phyloP scores from a whole-genome alignment of 2,329 filamentous ascomycete species.

The Penicillium sp. region DNA sequence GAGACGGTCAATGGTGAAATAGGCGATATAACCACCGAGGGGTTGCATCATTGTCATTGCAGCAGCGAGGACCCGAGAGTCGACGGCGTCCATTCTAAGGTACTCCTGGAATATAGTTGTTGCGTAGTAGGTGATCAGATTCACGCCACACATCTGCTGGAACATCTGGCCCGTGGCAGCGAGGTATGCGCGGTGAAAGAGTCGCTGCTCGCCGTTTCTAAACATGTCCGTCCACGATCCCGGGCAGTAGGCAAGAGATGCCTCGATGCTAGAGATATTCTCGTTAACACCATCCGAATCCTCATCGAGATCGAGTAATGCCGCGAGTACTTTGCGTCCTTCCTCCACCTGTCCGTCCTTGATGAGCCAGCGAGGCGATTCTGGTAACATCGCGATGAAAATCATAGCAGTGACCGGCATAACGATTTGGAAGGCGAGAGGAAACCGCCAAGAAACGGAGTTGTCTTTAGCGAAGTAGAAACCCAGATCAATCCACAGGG shows the following conservation, averaged over 20 bases:
- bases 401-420: slow-evolving; percentile 23
- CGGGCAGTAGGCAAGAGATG: slow-evolving; percentile 35
- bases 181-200: slow-evolving; percentile 42
- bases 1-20: slow-evolving; percentile 36
- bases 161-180: slow-evolving; percentile 45
- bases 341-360: slow-evolving; percentile 18
- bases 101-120: slow-evolving; percentile 11
- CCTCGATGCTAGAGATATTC: slow-evolving; percentile 43
- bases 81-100: slow-evolving; percentile 2
- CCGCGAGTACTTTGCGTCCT: slow-evolving; percentile 17
- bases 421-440: slow-evolving; percentile 30
- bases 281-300: slow-evolving; percentile 34
- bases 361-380: slow-evolving; percentile 32
- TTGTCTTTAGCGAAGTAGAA: slow-evolving; percentile 23
- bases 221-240: slow-evolving; percentile 46
- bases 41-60: slow-evolving; percentile 22
- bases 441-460: slow-evolving; percentile 33
- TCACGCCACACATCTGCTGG: slow-evolving; percentile 31
- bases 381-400: slow-evolving; percentile 27
- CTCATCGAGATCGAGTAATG: slow-evolving; percentile 8
- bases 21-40: slow-evolving; percentile 32
- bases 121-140: slow-evolving; percentile 37
- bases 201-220: slow-evolving; percentile 43
- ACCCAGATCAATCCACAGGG: slow-evolving; percentile 42
- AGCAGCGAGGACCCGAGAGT: slow-evolving; percentile 7